Conservation (phyloP, 2,329 filamentous ascomycete genomes). For the Stenocarpella maydis region DNA sequence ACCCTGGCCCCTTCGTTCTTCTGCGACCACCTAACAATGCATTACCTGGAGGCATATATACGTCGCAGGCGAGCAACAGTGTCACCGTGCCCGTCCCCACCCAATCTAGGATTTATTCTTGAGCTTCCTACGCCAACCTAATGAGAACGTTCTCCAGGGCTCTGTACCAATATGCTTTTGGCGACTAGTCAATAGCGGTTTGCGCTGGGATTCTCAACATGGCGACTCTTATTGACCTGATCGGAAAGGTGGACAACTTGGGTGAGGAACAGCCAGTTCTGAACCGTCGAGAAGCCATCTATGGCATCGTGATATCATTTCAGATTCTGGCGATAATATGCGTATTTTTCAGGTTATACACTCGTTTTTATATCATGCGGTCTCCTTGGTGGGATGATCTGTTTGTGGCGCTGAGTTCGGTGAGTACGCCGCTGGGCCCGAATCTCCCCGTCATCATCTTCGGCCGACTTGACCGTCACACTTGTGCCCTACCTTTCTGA, state of each 20-base stretch:
- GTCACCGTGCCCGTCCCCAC: neutral
- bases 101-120: neutral
- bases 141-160: neutral
- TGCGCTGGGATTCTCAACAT: neutral
- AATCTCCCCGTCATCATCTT: too few species aligned
- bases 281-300: conserved; percentile 34
- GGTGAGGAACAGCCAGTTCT: conserved; percentile 34
- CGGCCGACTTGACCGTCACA: neutral
- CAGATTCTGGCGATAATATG: conserved; percentile 34
- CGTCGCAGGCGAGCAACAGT: neutral
- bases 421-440: neutral
- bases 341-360: conserved; percentile 36
- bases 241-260: conserved; percentile 37
- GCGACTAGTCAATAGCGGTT: neutral
- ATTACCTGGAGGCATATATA: neutral
- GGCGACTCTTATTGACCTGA: conserved; percentile 33
- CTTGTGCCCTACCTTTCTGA: neutral
- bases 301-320: conserved; percentile 37
- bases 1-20: neutral
- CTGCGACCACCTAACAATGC: neutral
- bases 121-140: neutral
- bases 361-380: conserved; percentile 33
- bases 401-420: conserved; percentile 36
- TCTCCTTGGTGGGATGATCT: conserved; percentile 38
- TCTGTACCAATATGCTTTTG: neutral